These are phyloP conservation scores for Daldinia caldariorum DNA, from an alignment of 495 filamentous ascomycete genomes.

Conservation along the genomic window DNA sequence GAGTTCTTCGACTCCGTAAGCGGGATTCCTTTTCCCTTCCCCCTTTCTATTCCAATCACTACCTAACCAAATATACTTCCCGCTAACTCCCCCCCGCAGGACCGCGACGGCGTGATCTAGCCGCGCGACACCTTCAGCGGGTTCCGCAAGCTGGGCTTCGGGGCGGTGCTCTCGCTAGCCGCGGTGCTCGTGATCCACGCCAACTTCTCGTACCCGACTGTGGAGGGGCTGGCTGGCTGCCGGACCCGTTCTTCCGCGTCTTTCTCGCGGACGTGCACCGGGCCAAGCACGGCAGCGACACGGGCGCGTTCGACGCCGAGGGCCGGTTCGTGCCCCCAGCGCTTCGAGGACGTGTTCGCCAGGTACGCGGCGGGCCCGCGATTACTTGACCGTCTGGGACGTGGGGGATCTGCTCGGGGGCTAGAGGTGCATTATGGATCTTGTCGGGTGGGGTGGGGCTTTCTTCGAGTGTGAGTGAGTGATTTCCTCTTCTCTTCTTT, in stretches of 20 bases:
- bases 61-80: constrained; percentile 35
- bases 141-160: constrained; percentile 64
- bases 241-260: constrained; percentile 64
- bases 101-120: constrained; percentile 62
- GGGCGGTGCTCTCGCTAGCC: constrained; percentile 55
- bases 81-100: constrained; percentile 27
- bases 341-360: constrained; percentile 67
- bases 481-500: neutral
- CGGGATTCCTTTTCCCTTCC: neutral
- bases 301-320: constrained; percentile 62
- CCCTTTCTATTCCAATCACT: constrained; percentile 19
- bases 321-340: constrained; percentile 64
- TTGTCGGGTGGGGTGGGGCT: constrained; percentile 55
- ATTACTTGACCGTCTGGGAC: constrained; percentile 46
- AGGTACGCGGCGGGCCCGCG: constrained; percentile 58
- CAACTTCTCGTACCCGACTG: constrained; percentile 65
- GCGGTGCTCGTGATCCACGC: constrained; percentile 59
- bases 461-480: constrained; percentile 53
- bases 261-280: constrained; percentile 63
- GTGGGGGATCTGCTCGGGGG: constrained; percentile 52
- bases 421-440: constrained; percentile 57
- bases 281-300: constrained; percentile 68
- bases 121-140: constrained; percentile 64
- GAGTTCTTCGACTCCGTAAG: constrained; percentile 54
- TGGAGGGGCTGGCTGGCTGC: constrained; percentile 51